phyloP scores from a whole-genome alignment of 768 basidiomycete species.

The Naganishia vaughanmartiniae region DNA sequence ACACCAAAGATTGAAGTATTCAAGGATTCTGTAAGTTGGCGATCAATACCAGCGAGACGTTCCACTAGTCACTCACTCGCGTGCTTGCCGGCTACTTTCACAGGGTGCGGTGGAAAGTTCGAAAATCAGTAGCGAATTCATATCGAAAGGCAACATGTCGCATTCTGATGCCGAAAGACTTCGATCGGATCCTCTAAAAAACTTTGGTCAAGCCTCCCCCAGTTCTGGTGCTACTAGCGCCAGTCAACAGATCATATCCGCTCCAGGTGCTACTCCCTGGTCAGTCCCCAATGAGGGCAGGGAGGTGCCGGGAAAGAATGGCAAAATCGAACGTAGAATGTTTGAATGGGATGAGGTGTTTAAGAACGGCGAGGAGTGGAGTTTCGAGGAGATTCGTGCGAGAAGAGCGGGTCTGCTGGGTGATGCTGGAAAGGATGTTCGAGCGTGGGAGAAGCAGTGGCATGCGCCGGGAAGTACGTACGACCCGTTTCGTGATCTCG shows the following conservation, averaged over 20 bases:
- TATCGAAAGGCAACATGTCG: constrained; percentile 38
- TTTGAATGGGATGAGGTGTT: constrained; percentile 61
- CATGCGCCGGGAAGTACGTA: constrained; percentile 44
- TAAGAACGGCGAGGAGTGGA: constrained; percentile 75
- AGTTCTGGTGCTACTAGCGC: not conserved
- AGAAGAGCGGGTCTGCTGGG: constrained; percentile 48
- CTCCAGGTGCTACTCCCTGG: constrained; percentile 36
- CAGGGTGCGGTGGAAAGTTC: not conserved
- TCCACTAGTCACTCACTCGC: not conserved
- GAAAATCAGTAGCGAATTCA: constrained; percentile 44
- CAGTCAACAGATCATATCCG: not conserved
- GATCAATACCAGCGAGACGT: not conserved
- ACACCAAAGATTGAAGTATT: constrained; percentile 56
- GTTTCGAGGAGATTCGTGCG: constrained; percentile 66
- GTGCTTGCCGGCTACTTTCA: not conserved
- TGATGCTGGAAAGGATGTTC: constrained; percentile 39
- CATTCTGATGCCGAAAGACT: constrained; percentile 54
- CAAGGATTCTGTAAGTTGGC: constrained; percentile 52
- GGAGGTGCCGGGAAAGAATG: constrained; percentile 39
- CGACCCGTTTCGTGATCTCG: not conserved
- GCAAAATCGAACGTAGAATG: constrained; percentile 49
- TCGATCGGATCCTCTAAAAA: constrained; percentile 53
- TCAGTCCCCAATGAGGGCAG: constrained; percentile 45
- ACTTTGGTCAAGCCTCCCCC: constrained; percentile 41
- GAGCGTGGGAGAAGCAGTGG: constrained; percentile 48